A percentile compares a stretch with the other conserved stretches of the same genome.
These are phyloP conservation scores for Tuctoria greenei DNA, from an alignment of 176 grass and related monocot species.

Conservation along the genomic window DNA sequence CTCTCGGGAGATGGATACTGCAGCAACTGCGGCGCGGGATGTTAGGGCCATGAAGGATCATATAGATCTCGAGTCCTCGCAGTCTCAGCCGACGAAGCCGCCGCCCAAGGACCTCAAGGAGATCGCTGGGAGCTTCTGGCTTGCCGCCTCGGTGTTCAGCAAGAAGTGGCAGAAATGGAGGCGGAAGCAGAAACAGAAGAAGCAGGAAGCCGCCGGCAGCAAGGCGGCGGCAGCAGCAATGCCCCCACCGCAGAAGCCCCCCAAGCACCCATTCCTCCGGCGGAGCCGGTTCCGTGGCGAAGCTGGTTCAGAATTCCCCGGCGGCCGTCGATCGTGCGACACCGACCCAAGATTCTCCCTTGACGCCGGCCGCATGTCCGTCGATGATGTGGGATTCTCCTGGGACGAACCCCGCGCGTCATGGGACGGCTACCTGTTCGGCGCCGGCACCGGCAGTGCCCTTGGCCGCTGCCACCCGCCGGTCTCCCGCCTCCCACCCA, in stretches of 20 bases:
- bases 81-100: constrained; percentile 48
- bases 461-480: constrained; percentile 14
- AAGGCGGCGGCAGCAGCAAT: constrained; percentile 51
- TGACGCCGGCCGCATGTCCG: constrained; percentile 80
- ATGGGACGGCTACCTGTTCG: constrained; percentile 93
- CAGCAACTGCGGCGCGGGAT: constrained; percentile 8
- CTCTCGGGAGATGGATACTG: constrained; percentile 63
- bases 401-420: constrained; percentile 98
- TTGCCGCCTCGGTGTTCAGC: constrained; percentile 95
- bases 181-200: constrained; percentile 91
- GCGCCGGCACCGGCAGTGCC: constrained; percentile 31
- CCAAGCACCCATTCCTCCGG: constrained; percentile 50
- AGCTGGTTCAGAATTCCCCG: constrained; percentile 33
- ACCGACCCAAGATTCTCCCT: constrained; percentile 92
- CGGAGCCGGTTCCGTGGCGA: constrained; percentile 37
- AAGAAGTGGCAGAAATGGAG: constrained; percentile 98
- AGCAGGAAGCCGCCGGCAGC: constrained; percentile 53
- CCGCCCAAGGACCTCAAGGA: constrained; percentile 83
- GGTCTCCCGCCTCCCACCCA: constrained; percentile 69
- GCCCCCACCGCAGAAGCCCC: constrained; percentile 35
- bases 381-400: constrained; percentile 63
- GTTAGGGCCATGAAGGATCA: constrained; percentile 81
- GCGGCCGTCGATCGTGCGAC: constrained; percentile 85
- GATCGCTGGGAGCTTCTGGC: constrained; percentile 95
- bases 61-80: constrained; percentile 83